Evolutionary conservation across 2,329 filamentous ascomycete genomes (phyloP).

Genomic region (Calonectria hawksworthii): DNA sequence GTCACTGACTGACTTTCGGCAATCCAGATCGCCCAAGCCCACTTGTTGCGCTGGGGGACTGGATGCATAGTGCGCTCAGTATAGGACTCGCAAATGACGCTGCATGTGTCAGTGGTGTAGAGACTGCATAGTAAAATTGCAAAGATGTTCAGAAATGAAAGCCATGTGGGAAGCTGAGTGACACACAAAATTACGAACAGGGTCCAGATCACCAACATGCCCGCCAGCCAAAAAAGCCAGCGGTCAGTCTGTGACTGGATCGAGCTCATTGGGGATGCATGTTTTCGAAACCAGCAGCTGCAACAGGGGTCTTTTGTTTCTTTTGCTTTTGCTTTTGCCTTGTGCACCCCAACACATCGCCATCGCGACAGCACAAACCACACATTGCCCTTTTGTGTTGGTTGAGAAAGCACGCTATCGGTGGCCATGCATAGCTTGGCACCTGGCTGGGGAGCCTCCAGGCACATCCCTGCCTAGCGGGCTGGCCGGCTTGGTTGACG

Average conservation of each 20-base stretch:
- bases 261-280: background rate
- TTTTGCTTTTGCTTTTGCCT: conserved; percentile 13
- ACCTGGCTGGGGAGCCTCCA: conserved; percentile 7
- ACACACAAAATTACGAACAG: conserved; percentile 1
- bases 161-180: background rate
- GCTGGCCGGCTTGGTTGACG: conserved; percentile 5
- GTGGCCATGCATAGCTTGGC: conserved; percentile 7
- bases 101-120: background rate
- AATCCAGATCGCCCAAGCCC: background rate
- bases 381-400: background rate
- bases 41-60: background rate
- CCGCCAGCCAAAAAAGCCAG: background rate
- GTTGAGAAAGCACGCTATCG: conserved; percentile 18
- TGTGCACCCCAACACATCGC: conserved; percentile 8
- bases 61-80: background rate
- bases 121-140: conserved; percentile 4
- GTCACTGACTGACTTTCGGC: background rate
- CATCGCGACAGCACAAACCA: conserved; percentile 4
- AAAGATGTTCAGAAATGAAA: conserved; percentile 4
- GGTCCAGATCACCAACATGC: background rate
- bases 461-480: conserved; percentile 20
- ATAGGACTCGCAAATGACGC: conserved; percentile 2
- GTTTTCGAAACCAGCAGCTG: background rate
- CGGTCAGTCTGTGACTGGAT: background rate
- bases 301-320: conserved; percentile 23